phyloP scores from a whole-genome alignment of 179 eudicot species.

The Camellia oleifera region DNA sequence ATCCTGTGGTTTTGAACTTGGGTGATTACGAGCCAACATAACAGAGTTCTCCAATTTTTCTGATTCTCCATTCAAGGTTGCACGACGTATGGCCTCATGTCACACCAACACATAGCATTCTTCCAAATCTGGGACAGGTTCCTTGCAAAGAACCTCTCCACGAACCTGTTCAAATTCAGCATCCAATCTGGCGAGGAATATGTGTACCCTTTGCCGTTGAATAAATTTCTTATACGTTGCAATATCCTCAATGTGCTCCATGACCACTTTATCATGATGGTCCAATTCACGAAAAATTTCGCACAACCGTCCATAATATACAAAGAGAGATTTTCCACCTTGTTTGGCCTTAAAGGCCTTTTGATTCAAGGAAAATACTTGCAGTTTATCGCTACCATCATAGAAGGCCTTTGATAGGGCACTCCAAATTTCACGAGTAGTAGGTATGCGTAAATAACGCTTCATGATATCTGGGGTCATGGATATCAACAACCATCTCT shows the following conservation, averaged over 20 bases:
- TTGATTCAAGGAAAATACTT: too few relatives aligned
- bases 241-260: too few relatives aligned
- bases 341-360: not conserved
- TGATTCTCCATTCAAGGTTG: not conserved
- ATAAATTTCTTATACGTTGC: too few relatives aligned
- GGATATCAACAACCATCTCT: too few relatives aligned
- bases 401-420: not conserved
- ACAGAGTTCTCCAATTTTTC: not conserved
- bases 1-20: not conserved
- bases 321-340: not conserved
- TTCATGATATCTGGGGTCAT: not conserved
- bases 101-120: not conserved
- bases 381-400: too few relatives aligned
- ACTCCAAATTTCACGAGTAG: not conserved
- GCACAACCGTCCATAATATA: not conserved
- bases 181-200: not conserved
- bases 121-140: not conserved
- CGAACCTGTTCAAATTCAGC: not conserved
- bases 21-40: not conserved
- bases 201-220: not conserved
- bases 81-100: not conserved
- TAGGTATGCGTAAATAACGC: too few relatives aligned
- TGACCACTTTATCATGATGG: too few relatives aligned
- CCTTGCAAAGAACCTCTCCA: not conserved
- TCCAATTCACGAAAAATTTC: not conserved